These are phyloP conservation scores for Hirsutella thompsonii DNA, from an alignment of 2,329 filamentous ascomycete genomes.

Conservation along the genomic window DNA sequence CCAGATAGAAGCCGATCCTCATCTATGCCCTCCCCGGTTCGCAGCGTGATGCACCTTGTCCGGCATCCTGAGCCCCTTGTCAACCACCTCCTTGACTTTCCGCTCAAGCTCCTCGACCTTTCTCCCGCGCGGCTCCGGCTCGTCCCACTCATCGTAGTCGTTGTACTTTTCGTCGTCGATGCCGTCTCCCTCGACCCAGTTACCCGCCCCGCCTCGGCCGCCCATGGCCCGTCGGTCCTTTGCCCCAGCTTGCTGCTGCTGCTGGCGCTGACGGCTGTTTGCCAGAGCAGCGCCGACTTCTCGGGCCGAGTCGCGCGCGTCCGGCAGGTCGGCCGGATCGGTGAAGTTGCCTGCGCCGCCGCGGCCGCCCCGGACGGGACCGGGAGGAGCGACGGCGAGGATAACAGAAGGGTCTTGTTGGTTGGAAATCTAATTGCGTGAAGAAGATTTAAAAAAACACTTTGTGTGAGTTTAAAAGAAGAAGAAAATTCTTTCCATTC, in stretches of 20 bases:
- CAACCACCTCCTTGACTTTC: constrained; percentile 31
- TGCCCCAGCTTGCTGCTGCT: constrained; percentile 6
- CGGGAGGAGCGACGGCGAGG: neutral
- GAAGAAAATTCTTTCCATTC: no score
- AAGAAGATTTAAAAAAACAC: no score
- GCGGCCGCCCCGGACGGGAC: constrained; percentile 30
- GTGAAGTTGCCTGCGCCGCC: constrained; percentile 51
- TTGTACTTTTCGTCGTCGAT: constrained; percentile 7
- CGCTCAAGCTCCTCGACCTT: constrained; percentile 25
- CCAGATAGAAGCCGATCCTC: no score
- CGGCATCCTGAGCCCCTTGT: constrained; percentile 32
- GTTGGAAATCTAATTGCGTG: no score
- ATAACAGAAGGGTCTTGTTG: constrained; percentile 1
- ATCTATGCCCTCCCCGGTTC: neutral
- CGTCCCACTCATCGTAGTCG: constrained; percentile 4
- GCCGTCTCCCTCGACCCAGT: constrained; percentile 28
- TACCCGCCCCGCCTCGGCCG: constrained; percentile 46
- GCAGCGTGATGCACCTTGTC: constrained; percentile 26
- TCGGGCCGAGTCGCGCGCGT: constrained; percentile 19
- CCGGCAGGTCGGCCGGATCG: constrained; percentile 20
- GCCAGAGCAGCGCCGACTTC: constrained; percentile 21
- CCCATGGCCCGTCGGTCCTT: constrained; percentile 10
- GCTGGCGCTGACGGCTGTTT: constrained; percentile 16
- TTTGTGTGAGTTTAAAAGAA: no score
- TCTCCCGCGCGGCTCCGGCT: constrained; percentile 7